Conservation (phyloP, 2,329 filamentous ascomycete genomes). For the Alternaria triticina region DNA sequence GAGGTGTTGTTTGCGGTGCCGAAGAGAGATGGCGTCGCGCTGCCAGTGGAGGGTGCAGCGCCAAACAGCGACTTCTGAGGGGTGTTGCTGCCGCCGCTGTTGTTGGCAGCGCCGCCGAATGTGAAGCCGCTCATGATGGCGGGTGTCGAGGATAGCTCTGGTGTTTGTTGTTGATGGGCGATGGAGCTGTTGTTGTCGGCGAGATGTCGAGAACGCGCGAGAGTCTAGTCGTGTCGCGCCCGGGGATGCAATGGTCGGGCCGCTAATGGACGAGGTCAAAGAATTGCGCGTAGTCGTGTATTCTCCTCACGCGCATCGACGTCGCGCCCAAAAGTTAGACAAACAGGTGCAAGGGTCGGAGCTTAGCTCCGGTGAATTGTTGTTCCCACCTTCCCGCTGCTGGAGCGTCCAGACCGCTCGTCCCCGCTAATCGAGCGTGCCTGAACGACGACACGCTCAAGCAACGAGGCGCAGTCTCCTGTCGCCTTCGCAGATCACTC, state of each 20-base stretch:
- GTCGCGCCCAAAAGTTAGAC: constrained; percentile 35
- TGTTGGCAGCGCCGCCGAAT: constrained; percentile 39
- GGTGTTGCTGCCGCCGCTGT: constrained; percentile 24
- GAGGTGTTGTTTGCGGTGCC: constrained; percentile 28
- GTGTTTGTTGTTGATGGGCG: constrained; percentile 22
- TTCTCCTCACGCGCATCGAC: constrained; percentile 26
- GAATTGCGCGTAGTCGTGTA: constrained; percentile 19
- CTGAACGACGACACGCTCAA: constrained; percentile 26
- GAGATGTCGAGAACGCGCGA: constrained; percentile 2
- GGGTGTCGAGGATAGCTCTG: constrained; percentile 14
- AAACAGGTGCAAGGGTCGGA: constrained; percentile 31
- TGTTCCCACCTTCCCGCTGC: constrained; percentile 22
- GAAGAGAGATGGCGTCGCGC: constrained; percentile 34
- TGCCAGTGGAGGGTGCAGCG: constrained; percentile 28
- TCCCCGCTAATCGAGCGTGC: constrained; percentile 22
- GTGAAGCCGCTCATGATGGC: constrained; percentile 24
- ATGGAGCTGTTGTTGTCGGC: neutral
- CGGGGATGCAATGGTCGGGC: neutral
- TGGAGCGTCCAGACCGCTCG: constrained; percentile 21
- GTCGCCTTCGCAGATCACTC: neutral
- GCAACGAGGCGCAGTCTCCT: constrained; percentile 23
- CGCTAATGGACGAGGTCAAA: constrained; percentile 4
- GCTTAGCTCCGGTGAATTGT: constrained; percentile 29
- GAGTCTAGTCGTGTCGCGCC: neutral
- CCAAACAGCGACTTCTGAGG: constrained; percentile 43